A percentile compares a stretch with the other conserved stretches of the same genome.
These are phyloP conservation scores for Schizochytrium sp. DNA, from an alignment of 108 stramenopile species.

Conservation along the genomic window DNA sequence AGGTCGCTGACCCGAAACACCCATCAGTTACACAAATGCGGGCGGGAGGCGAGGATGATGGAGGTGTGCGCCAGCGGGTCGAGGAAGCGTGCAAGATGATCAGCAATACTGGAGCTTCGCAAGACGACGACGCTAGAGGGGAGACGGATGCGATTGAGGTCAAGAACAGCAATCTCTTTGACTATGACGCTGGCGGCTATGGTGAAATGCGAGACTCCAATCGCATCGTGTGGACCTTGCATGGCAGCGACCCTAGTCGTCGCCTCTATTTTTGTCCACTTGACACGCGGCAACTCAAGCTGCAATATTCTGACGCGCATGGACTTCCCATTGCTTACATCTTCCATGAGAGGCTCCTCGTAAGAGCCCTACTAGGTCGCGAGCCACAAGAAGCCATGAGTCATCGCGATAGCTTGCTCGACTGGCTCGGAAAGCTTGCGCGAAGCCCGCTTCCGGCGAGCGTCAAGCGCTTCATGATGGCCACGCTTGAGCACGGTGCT, in stretches of 20 bases:
- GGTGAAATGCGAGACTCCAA: constrained; percentile 8
- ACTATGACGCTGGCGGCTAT: neutral
- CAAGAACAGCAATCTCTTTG: neutral
- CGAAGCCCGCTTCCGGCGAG: neutral
- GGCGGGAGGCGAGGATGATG: neutral
- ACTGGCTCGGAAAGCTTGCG: constrained; percentile 12
- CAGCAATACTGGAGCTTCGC: neutral
- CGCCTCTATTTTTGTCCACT: neutral
- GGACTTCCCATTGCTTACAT: neutral
- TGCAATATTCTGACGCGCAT: constrained; percentile 5
- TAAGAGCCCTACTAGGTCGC: neutral
- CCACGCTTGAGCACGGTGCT: constrained; percentile 19
- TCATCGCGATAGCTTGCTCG: constrained; percentile 1
- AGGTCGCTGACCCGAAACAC: neutral
- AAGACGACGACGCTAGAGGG: neutral
- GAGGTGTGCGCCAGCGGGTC: neutral
- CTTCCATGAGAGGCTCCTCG: constrained; percentile 8
- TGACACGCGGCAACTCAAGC: constrained; percentile 8
- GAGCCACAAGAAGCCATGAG: neutral
- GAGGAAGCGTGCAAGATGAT: constrained; percentile 2
- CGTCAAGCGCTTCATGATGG: neutral
- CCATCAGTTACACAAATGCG: neutral
- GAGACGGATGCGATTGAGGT: neutral
- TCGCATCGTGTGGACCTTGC: constrained; percentile 7
- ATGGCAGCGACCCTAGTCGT: neutral